phyloP scores from a whole-genome alignment of 1,284 basidiomycete species.

The Retiboletus flavoniger region DNA sequence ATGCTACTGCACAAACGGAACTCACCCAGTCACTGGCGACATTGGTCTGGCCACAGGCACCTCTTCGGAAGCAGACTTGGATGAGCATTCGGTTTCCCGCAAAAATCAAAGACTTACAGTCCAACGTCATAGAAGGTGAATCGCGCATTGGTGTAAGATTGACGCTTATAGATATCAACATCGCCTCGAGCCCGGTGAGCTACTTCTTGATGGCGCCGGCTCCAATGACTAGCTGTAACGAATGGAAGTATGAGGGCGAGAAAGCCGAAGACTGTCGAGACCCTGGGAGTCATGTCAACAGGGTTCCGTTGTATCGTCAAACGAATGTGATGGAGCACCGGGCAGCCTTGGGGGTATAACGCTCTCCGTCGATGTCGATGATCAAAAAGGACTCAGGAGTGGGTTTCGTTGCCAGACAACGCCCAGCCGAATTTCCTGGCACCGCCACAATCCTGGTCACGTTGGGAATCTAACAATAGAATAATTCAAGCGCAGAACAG shows the following conservation, averaged over 20 bases:
- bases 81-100: conserved; percentile 3
- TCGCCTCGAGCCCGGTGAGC: conserved; percentile 44
- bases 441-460: conserved; percentile 18
- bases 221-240: conserved; percentile 35
- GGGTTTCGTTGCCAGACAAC: conserved; percentile 20
- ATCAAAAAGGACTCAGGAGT: neutral
- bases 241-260: conserved; percentile 39
- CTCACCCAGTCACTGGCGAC: conserved; percentile 50
- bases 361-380: neutral
- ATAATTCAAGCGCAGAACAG: conserved; percentile 1
- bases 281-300: conserved; percentile 16
- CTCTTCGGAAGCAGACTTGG: conserved; percentile 34
- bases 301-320: conserved; percentile 8
- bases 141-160: conserved; percentile 30
- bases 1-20: conserved; percentile 12
- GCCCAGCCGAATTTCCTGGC: neutral
- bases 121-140: conserved; percentile 59
- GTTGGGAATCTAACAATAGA: neutral
- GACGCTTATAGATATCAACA: conserved; percentile 40
- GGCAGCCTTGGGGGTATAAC: conserved; percentile 12
- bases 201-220: conserved; percentile 44
- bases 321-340: conserved; percentile 23
- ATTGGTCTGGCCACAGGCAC: conserved; percentile 56
- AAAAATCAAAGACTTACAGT: conserved; percentile 40
- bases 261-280: conserved; percentile 21